Evolutionary conservation across 345 rosid genomes (phyloP).

Genomic region (Populus pruinosa): DNA sequence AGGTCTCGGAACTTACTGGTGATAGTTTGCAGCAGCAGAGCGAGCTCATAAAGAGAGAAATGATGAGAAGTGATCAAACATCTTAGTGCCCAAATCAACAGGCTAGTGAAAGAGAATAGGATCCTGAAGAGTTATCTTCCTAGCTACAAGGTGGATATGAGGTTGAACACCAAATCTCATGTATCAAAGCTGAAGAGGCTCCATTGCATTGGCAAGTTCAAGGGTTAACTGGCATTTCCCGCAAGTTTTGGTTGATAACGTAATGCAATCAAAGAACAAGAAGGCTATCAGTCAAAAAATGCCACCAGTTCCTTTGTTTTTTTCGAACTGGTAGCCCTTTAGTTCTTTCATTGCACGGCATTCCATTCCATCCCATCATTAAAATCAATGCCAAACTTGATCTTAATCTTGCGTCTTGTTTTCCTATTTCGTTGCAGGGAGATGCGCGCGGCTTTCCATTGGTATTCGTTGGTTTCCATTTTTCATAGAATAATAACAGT

Average conservation of each 20-base stretch:
- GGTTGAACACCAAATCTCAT: not conserved
- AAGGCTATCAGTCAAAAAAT: not conserved
- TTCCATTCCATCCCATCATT: not conserved
- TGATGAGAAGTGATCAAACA: slow-evolving; percentile 29
- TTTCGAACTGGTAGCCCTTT: not conserved
- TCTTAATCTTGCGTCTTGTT: not conserved
- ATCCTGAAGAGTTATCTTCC: slow-evolving; percentile 2
- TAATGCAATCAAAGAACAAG: not conserved
- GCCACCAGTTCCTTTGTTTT: not conserved
- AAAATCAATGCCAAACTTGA: not conserved
- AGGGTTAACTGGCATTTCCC: not conserved
- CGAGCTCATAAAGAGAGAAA: slow-evolving; percentile 31
- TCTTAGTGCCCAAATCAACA: slow-evolving; percentile 17
- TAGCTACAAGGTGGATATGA: slow-evolving; percentile 1
- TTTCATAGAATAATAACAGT: too few species aligned
- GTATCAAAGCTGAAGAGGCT: slow-evolving; percentile 12
- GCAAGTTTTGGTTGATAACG: not conserved
- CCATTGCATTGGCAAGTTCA: slow-evolving; percentile 13
- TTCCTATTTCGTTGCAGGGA: not conserved
- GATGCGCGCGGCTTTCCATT: not conserved
- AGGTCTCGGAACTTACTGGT: slow-evolving; percentile 15
- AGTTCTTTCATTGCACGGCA: not conserved
- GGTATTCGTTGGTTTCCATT: not conserved
- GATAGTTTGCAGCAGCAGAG: slow-evolving; percentile 24
- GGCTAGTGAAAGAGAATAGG: slow-evolving; percentile 16